Evolutionary conservation across 2,329 filamentous ascomycete species (phyloP).

Genomic region (Cryphonectria nitschkei): DNA sequence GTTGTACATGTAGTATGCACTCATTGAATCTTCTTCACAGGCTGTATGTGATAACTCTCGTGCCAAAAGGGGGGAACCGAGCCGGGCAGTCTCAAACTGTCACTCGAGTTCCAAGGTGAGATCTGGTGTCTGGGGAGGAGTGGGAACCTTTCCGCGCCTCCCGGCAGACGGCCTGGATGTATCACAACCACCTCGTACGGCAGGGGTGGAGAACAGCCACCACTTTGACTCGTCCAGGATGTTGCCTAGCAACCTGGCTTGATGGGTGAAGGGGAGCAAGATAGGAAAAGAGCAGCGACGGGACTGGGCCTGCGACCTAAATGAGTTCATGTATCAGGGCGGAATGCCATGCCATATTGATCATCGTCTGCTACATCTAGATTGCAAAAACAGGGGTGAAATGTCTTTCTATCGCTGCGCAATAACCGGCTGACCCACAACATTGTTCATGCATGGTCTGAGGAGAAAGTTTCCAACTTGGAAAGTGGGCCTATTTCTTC

Average conservation of each 20-base stretch:
- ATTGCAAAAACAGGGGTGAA: not conserved
- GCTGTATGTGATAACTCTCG: no score
- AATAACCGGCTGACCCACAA: not conserved
- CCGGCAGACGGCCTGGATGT: not conserved
- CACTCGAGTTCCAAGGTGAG: no score
- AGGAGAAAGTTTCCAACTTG: not conserved
- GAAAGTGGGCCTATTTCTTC: slow-evolving; percentile 59
- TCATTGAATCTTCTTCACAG: no score
- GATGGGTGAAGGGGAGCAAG: no score
- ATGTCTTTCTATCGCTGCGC: not conserved
- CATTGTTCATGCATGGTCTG: not conserved
- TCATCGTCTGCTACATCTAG: not conserved
- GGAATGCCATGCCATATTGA: not conserved
- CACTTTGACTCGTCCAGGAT: not conserved
- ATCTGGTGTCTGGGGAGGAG: not conserved
- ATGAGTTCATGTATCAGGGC: not conserved
- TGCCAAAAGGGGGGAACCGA: no score
- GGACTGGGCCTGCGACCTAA: not conserved
- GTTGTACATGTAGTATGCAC: no score
- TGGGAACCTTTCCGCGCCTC: not conserved
- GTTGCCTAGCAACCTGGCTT: no score
- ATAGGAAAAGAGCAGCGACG: not conserved
- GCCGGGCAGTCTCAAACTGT: no score
- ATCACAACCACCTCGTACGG: not conserved
- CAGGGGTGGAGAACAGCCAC: not conserved